These are phyloP conservation scores for Corynascus novoguineensis DNA, from an alignment of 495 filamentous ascomycete species.

Conservation along the genomic window DNA sequence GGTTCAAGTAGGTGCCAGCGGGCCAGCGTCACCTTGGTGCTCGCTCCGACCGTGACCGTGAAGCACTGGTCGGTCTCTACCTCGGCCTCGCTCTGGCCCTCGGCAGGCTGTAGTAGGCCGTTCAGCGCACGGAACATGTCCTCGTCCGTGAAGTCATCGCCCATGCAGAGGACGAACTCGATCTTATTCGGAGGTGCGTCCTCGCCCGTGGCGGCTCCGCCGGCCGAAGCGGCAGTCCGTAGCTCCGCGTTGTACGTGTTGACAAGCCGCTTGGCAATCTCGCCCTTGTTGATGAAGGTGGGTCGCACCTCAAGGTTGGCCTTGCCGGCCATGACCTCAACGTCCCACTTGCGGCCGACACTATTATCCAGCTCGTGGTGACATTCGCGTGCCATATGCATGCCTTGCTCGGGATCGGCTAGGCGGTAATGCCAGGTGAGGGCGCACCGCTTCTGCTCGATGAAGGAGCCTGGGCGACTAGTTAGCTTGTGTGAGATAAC, in stretches of 20 bases:
- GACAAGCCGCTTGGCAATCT: conserved; percentile 77
- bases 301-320: conserved; percentile 94
- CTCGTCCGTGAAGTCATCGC: conserved; percentile 96
- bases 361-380: conserved; percentile 68
- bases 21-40: conserved; percentile 79
- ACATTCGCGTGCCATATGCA: conserved; percentile 68
- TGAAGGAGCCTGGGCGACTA: conserved; percentile 61
- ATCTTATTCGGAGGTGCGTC: conserved; percentile 40
- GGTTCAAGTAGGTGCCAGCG: conserved; percentile 84
- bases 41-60: conserved; percentile 80
- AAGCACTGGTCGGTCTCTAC: conserved; percentile 59
- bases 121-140: conserved; percentile 71
- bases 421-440: conserved; percentile 96
- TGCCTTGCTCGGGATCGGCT: conserved; percentile 75
- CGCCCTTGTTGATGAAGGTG: conserved; percentile 94
- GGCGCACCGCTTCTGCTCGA: conserved; percentile 86
- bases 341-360: conserved; percentile 70
- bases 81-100: conserved; percentile 39
- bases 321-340: conserved; percentile 93
- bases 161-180: conserved; percentile 81
- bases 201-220: conserved; percentile 1
- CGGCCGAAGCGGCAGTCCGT: conserved; percentile 12
- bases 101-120: conserved; percentile 38
- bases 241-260: conserved; percentile 51
- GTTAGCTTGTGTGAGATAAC: conserved; percentile 22